Evolutionary conservation across 345 rosid species (phyloP).

Genomic region (Trapa incisa): DNA sequence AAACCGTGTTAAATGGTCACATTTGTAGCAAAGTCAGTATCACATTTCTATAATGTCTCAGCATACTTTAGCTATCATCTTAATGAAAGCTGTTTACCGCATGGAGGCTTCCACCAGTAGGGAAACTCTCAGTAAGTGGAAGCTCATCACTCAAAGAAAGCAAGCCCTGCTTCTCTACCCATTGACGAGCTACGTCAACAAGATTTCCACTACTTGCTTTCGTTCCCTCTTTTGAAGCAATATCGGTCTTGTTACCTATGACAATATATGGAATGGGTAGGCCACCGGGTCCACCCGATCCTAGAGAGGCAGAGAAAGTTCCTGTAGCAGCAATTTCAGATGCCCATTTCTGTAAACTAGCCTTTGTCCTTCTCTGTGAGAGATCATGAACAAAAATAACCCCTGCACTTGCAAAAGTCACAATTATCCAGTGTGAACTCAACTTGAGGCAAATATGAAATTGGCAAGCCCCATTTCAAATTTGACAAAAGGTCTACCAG

Average conservation of each 20-base stretch:
- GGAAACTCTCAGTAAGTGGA: slow-evolving; percentile 91
- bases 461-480: background rate
- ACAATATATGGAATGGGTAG: slow-evolving; percentile 94
- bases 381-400: slow-evolving; percentile 96
- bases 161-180: slow-evolving; percentile 99
- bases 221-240: slow-evolving; percentile 82
- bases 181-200: slow-evolving; percentile 93
- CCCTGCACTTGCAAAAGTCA: slow-evolving; percentile 30
- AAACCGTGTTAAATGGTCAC: background rate
- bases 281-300: slow-evolving; percentile 90
- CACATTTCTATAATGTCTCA: background rate
- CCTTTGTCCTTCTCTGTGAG: slow-evolving; percentile 89
- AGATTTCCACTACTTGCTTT: slow-evolving; percentile 97
- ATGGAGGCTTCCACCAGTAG: slow-evolving; percentile 67
- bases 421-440: background rate
- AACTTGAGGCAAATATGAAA: background rate
- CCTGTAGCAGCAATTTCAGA: slow-evolving; percentile 78
- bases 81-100: slow-evolving; percentile 42
- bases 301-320: slow-evolving; percentile 84
- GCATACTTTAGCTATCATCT: background rate
- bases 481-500: background rate
- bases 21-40: background rate
- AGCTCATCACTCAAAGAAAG: slow-evolving; percentile 85
- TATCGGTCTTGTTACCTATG: slow-evolving; percentile 90
- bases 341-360: slow-evolving; percentile 96